Base-by-base conservation (phyloP, 805 yeast species). In the Barnettozyma vustinii region DNA sequence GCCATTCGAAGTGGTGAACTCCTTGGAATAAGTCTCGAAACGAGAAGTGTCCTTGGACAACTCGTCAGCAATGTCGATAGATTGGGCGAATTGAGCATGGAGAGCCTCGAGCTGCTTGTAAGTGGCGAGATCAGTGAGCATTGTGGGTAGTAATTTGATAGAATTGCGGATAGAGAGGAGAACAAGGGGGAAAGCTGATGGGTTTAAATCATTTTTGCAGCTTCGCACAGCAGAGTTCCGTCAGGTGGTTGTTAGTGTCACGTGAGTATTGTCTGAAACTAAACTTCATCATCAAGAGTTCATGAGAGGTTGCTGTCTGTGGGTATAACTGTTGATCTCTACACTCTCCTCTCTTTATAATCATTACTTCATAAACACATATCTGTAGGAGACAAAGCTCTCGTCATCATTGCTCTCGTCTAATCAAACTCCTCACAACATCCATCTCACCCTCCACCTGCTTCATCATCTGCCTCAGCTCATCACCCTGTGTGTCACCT, bases 1-100 rank as follows among this genome's bases (percentile, higher is more conserved):
- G 43, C 85, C 89, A 65, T 92, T 97, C 68, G 65, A 86, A 76
- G 92, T 94, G 60, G 74, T 74, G 71, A 90, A 89, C 51, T 87
- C 82, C 66, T 79, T 80, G 56, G 94, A 79, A 67, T 76, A 84
- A 69, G 87, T 89, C 54, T 72, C 77, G 63, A 83, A 89, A 68
- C 99, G 82, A 53, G 75, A 61, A 20, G 87, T 67, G 69, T 94
- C 97, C 58, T 77, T 71, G 45, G 75, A 70, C 68, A 94, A 94
- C 60, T 87, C 94, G 41, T 84, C 84, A 5, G 48, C 43, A 52
- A 91, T 89, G 54, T 83, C 78, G 67, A 89, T 77, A 50, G 73
- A 58, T 66, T 85, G 81, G 55, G 96, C 95, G 56, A 76, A 72
- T 52, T 79, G 57, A 56, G 86, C 83, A 74, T 82, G 87, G 53